phyloP scores from a whole-genome alignment of 1,284 basidiomycete species.

The Cryptococcus deneoformans region DNA sequence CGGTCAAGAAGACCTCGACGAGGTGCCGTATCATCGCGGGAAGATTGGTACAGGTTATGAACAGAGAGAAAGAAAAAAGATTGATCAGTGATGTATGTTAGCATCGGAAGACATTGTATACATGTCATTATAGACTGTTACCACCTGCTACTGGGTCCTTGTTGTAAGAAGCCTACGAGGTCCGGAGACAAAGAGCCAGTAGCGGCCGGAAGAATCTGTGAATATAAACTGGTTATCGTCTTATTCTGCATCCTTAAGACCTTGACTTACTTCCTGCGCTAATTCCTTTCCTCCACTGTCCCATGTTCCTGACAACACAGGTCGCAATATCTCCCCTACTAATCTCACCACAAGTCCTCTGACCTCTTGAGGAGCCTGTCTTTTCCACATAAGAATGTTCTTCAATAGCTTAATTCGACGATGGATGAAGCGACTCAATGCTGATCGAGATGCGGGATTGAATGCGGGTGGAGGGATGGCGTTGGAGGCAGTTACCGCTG shows the following conservation, averaged over 20 bases:
- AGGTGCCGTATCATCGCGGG: neutral
- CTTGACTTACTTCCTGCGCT: slow-evolving; percentile 59
- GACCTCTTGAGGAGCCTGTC: slow-evolving; percentile 63
- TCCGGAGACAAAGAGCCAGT: slow-evolving; percentile 25
- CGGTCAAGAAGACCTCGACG: slow-evolving; percentile 13
- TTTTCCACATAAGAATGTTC: slow-evolving; percentile 72
- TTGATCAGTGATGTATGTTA: neutral
- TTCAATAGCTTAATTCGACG: slow-evolving; percentile 69
- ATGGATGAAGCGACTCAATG: slow-evolving; percentile 66
- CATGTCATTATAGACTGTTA: slow-evolving; percentile 3
- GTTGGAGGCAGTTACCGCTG: slow-evolving; percentile 28
- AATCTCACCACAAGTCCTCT: slow-evolving; percentile 60
- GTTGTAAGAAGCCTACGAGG: slow-evolving; percentile 26
- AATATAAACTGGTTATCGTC: neutral
- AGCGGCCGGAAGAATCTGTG: slow-evolving; percentile 20
- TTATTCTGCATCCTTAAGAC: neutral
- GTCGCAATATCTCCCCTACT: slow-evolving; percentile 62
- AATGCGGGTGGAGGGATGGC: slow-evolving; percentile 57
- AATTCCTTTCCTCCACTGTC: slow-evolving; percentile 77
- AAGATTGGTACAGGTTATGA: neutral
- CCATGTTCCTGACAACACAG: slow-evolving; percentile 75
- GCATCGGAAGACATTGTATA: neutral
- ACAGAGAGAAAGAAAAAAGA: neutral
- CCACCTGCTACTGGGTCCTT: slow-evolving; percentile 21
- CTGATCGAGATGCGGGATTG: slow-evolving; percentile 69